Evolutionary conservation across 805 yeast species (phyloP), one percentile per base, ranked within the genome.

Genomic region (Suhomyces sp.): DNA sequence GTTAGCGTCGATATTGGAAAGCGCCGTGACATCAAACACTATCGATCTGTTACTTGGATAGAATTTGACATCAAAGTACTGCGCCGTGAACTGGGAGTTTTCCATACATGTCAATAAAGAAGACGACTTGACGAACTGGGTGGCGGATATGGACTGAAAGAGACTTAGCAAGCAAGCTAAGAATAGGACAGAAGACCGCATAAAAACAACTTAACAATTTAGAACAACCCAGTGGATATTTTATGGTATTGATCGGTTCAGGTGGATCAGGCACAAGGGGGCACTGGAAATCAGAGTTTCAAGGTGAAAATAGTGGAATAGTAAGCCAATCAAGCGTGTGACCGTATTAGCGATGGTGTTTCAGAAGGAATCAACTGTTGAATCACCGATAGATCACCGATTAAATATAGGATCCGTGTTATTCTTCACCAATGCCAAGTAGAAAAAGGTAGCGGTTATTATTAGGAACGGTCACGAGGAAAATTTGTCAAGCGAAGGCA

Each of bases 61-160:
- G 66, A 79, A 89, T 43, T 70, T 70, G 48, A 92, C 96, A 60
- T 89, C 87, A 64, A 94, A 92, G 57, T 77, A 81, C 7, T 91
- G 81, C 4, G 97, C 93, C 2, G 96, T 84, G 60, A 94, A 84
- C 65, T 84, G 86, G 6, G 99, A 92, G 67, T 87, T 76, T 43
- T 84, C 86, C 96, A 91, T 92, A 75, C 99, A 94, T 39, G 98
- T 89, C 60, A 93, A 74, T 58, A 94, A 76, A 7, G 97, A 89
- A 17, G 82, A 67, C 0, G 94, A 80, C 56, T 68, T 73, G 51
- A 84, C 66, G 51, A 58, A 60, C 25, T 55, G 57, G 22, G 41
- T 56, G 21, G 66, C 74, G 7, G 51, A 27, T 6, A 55, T 61
- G 6, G 57, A 17, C 49, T 49, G 51, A 20, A 29, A 4, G 43